Evolutionary conservation across 2,329 filamentous ascomycete genomes (phyloP), one percentile per base, ranked within the genome.

Genomic region (Fusarium veterinarium): DNA sequence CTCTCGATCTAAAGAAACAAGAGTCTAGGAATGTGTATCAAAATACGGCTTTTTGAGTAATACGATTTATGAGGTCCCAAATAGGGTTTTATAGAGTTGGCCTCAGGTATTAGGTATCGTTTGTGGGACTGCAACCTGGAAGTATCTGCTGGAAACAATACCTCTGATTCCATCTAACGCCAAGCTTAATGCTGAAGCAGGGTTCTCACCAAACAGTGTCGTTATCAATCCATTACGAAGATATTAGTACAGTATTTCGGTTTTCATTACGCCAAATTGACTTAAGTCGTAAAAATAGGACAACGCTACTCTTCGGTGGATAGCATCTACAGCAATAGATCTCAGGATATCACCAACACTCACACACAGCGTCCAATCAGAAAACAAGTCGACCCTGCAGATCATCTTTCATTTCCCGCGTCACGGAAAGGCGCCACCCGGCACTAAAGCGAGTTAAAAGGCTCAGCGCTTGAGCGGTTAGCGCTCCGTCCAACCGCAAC

Each of bases 311-410:
- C 23, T 20, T 37, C 11, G 8, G 14, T 30, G 23, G 25, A 35
- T 28, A 57, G 16, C 14, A 23, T 48, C 31, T 57, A 17, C 40
- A 35, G 40, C 14, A 57, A 48, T 33, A 35, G 19, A 64, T n/a
- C 65, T 67, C 60, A 56, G 42, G 11, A 57, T 14, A 70, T 67
- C 23, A 62, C 60, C 56, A 70, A 66, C 65, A 59, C 51, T 53
- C 35, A 6, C 23, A 35, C 9, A 38, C 44, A 51, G 41, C 42
- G 28, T 6, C 69, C 65, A 72, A 73, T 72, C 65, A 58, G 46
- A 71, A 42, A 25, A 6, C 41, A 30, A 33, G 20, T 19, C 25
- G 31, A 28, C 52, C 65, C 67, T 73, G 65, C 42, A 71, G 56
- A 71, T 73, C 69, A 41, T 69, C 17, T 30, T 40, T 23, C 53